Base-by-base conservation (phyloP, 2,329 filamentous ascomycete genomes). In the Fusarium pininemorale region DNA sequence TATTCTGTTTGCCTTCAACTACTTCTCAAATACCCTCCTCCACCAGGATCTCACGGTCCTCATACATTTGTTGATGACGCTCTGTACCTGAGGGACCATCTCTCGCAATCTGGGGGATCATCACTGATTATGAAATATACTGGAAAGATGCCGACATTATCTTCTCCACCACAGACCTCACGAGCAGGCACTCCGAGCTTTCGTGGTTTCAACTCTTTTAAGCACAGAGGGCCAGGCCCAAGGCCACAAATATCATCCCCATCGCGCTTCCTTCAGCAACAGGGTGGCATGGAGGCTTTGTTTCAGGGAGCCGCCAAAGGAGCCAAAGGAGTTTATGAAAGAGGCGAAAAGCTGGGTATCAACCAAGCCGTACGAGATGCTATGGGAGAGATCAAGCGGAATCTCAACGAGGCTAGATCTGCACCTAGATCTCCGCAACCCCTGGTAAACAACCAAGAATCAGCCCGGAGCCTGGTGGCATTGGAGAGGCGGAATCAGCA, bases 41-140 rank as follows among this genome's bases (percentile, higher is more conserved):
- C 92, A 6, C 79, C 86, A 10, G 83, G 85, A 6, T 87, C 90
- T 3, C 85, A 92, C 73, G 90, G 90, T 1, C 92, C 95, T 22
- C 90, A 93, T 74, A 93, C 91, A 0, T 94, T 98, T 76, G 93
- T 98, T 53, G 90, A 94, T 66, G 96, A 99, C 82, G 96, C 95
- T 2, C 81, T 96, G 6, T 94, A 92, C 78, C 86, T 97, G 6
- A 87, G 87, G 48, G 86, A 90, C 45, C 91, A 95, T 78, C 86
- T 93, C 39, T 87, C 88, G 66, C 78, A 85, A 4, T 83, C 87
- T 20, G 92, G 92, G 10, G 93, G 92, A 16, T 86, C 88, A 26
- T 84, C 88, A 14, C 85, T 96, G 24, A 91, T 96, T 28, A 84
- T 87, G 70, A 94, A 94, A 73, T 94, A 96, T 79, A 93, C 92